A percentile compares a stretch with the other conserved stretches of the same genome.
These are phyloP conservation scores for Alternaria incomplexa DNA, from an alignment of 2,329 filamentous ascomycete genomes.

Conservation along the genomic window DNA sequence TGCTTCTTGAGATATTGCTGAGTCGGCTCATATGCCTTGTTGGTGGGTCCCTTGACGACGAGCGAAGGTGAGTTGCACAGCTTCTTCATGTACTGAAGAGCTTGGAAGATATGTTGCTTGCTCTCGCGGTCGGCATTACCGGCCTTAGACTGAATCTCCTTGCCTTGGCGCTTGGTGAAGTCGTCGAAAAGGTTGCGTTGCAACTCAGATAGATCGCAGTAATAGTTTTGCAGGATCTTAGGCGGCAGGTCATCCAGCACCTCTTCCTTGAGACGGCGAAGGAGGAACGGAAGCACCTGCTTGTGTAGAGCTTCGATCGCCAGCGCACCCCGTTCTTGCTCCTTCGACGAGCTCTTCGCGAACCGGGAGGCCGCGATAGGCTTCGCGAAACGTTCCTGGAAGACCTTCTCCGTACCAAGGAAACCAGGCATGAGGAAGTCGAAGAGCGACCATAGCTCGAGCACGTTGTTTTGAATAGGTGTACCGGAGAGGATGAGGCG, in stretches of 20 bases:
- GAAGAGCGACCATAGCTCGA: constrained; percentile 97
- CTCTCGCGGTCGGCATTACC: constrained; percentile 82
- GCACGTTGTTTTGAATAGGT: constrained; percentile 95
- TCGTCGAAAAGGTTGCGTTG: constrained; percentile 96
- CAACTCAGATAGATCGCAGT: constrained; percentile 94
- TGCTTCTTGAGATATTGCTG: constrained; percentile 80
- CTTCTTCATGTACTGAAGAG: constrained; percentile 98
- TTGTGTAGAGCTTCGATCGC: constrained; percentile 99
- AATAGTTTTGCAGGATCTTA: constrained; percentile 99
- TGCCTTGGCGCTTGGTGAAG: constrained; percentile 92
- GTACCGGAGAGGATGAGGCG: constrained; percentile 95
- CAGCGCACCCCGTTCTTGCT: constrained; percentile 94
- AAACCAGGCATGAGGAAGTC: constrained; percentile 99
- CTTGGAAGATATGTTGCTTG: constrained; percentile 99
- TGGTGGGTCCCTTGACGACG: constrained; percentile 86
- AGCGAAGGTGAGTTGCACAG: constrained; percentile 96
- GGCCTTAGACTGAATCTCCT: constrained; percentile 83
- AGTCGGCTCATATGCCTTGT: constrained; percentile 87
- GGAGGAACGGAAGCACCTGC: constrained; percentile 93
- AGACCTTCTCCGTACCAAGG: constrained; percentile 94
- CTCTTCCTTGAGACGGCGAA: constrained; percentile 96
- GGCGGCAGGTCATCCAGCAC: constrained; percentile 94
- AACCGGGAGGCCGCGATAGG: constrained; percentile 93
- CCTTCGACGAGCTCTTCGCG: constrained; percentile 96
- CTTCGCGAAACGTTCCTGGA: constrained; percentile 92